Evolutionary conservation across 768 basidiomycete species (phyloP).

Genomic region (Trametes punicea): DNA sequence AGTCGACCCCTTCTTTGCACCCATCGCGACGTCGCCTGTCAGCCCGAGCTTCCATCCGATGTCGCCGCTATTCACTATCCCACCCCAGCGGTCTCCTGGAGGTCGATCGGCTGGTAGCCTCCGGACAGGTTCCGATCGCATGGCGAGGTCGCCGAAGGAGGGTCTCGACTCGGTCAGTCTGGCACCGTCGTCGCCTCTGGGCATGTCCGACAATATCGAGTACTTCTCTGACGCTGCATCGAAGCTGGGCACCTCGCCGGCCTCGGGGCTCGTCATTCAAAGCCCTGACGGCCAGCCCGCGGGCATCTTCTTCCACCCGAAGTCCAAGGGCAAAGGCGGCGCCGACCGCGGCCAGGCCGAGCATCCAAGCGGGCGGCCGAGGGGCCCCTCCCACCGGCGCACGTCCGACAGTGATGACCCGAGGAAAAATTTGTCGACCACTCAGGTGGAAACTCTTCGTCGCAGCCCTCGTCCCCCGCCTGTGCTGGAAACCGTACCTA

Average conservation of each 20-base stretch:
- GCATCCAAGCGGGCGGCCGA: conserved; percentile 1
- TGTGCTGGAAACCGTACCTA: not conserved
- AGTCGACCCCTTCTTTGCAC: conserved; percentile 88
- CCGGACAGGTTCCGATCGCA: conserved; percentile 62
- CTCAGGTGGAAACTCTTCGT: not conserved
- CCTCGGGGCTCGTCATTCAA: conserved; percentile 86
- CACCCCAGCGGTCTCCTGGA: conserved; percentile 40
- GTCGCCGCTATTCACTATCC: conserved; percentile 41
- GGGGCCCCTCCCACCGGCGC: conserved; percentile 18
- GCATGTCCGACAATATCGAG: conserved; percentile 69
- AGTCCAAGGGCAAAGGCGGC: conserved; percentile 22
- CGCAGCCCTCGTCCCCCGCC: conserved; percentile 13
- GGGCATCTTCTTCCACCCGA: conserved; percentile 95
- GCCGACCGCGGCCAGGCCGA: conserved; percentile 28
- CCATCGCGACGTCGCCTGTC: conserved; percentile 90
- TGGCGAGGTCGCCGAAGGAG: conserved; percentile 53
- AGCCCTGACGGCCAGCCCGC: conserved; percentile 90
- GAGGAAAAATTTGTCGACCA: not conserved
- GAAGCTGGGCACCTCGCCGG: conserved; percentile 70
- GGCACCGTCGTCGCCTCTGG: conserved; percentile 66
- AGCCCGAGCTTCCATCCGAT: conserved; percentile 60
- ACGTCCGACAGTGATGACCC: conserved; percentile 16
- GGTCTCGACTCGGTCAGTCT: conserved; percentile 36
- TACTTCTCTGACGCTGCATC: conserved; percentile 69
- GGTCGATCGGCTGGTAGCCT: conserved; percentile 43